phyloP scores from a whole-genome alignment of 345 rosid genomes.

The Eucalyptus polyanthemos region DNA sequence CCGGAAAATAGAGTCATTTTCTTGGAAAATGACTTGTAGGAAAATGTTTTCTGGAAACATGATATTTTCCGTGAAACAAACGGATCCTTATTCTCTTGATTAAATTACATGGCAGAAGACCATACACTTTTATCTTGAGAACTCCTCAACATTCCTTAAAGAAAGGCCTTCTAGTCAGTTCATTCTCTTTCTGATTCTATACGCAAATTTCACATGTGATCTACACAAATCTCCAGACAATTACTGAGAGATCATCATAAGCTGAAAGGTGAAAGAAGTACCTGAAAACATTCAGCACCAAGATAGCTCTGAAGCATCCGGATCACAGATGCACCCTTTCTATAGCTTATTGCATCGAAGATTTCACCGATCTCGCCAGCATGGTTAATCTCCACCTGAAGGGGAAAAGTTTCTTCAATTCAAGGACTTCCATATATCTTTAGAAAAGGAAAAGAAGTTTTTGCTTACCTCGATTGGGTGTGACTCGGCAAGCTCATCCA shows the following conservation, averaged over 20 bases:
- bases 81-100: background rate
- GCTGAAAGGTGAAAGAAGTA: background rate
- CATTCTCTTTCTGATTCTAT: background rate
- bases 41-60: too few relatives aligned
- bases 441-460: background rate
- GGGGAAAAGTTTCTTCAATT: background rate
- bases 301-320: conserved; percentile 96
- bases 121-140: background rate
- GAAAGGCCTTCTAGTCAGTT: background rate
- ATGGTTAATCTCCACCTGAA: conserved; percentile 82
- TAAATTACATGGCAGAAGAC: background rate
- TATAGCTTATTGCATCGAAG: conserved; percentile 89
- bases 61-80: too few relatives aligned
- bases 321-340: conserved; percentile 89
- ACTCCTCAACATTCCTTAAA: background rate
- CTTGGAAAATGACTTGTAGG: too few relatives aligned
- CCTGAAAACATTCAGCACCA: conserved; percentile 93
- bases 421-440: background rate
- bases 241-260: background rate
- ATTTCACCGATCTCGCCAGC: conserved; percentile 85
- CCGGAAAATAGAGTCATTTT: too few relatives aligned
- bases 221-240: background rate
- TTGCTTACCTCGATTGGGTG: conserved; percentile 89
- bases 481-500: conserved; percentile 92
- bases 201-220: background rate